Conservation (phyloP, 2,329 filamentous ascomycete species). For the Metarhizium rileyi region DNA sequence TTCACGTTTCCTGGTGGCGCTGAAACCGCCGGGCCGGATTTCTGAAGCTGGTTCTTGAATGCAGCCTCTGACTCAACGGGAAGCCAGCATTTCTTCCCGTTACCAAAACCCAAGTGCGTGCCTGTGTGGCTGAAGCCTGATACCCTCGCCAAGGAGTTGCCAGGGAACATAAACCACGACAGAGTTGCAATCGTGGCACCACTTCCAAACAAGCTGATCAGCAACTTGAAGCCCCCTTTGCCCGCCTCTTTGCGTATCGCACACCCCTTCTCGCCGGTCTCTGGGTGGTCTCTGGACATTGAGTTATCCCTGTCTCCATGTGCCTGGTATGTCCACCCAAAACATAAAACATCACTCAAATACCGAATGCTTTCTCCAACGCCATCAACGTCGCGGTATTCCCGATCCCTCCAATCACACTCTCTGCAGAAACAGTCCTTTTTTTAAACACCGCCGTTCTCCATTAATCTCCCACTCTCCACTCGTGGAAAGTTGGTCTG, state of each 20-base stretch:
- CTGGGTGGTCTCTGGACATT: too few species aligned
- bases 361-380: background rate
- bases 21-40: background rate
- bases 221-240: background rate
- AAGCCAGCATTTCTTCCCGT: background rate
- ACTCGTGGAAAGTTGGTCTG: background rate
- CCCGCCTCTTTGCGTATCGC: background rate
- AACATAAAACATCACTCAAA: background rate
- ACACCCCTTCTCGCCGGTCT: background rate
- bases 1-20: background rate
- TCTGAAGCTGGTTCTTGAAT: background rate
- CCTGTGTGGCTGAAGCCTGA: background rate
- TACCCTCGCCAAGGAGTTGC: background rate
- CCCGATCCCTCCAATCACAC: constrained; percentile 3
- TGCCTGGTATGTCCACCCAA: background rate
- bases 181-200: background rate
- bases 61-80: background rate
- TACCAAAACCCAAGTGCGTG: background rate
- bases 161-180: constrained; percentile 1
- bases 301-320: constrained; percentile 7
- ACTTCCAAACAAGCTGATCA: background rate
- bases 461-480: background rate
- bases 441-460: background rate
- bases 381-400: background rate
- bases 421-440: background rate